Evolutionary conservation across 2,329 filamentous ascomycete species (phyloP).

Genomic region (Didymella segeticola): DNA sequence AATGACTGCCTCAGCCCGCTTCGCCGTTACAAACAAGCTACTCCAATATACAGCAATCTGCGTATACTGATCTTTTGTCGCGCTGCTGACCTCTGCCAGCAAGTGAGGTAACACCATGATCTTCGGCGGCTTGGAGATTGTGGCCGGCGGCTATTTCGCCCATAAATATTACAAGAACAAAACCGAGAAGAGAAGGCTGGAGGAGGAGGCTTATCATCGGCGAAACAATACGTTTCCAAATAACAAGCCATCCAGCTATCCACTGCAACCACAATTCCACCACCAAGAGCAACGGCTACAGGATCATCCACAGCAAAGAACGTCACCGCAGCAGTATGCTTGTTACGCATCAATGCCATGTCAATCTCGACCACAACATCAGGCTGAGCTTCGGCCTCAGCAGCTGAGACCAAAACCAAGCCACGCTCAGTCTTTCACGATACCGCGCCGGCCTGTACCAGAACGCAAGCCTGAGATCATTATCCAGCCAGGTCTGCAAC

Average conservation of each 20-base stretch:
- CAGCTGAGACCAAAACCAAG: conserved; percentile 15
- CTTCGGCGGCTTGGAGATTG: conserved; percentile 48
- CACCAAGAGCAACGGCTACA: conserved; percentile 22
- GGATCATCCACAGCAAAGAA: conserved; percentile 19
- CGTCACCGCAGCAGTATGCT: conserved; percentile 36
- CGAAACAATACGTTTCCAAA: conserved; percentile 41
- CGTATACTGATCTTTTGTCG: background rate
- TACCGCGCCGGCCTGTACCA: conserved; percentile 38
- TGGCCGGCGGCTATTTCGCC: conserved; percentile 44
- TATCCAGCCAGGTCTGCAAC: conserved; percentile 39
- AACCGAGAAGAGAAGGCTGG: conserved; percentile 37
- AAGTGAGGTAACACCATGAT: conserved; percentile 41
- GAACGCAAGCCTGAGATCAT: conserved; percentile 33
- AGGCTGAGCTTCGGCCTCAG: conserved; percentile 24
- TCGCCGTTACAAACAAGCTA: background rate
- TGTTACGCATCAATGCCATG: conserved; percentile 27
- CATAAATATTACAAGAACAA: conserved; percentile 47
- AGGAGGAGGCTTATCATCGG: conserved; percentile 33
- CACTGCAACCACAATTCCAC: conserved; percentile 16
- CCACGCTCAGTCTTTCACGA: conserved; percentile 35
- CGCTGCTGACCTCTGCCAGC: background rate
- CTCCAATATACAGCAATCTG: background rate
- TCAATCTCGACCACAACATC: conserved; percentile 16
- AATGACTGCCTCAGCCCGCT: conserved; percentile 29
- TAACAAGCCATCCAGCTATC: conserved; percentile 21